Evolutionary conservation across 106 monocot species (phyloP).

Genomic region (Narthecium ossifragum): DNA sequence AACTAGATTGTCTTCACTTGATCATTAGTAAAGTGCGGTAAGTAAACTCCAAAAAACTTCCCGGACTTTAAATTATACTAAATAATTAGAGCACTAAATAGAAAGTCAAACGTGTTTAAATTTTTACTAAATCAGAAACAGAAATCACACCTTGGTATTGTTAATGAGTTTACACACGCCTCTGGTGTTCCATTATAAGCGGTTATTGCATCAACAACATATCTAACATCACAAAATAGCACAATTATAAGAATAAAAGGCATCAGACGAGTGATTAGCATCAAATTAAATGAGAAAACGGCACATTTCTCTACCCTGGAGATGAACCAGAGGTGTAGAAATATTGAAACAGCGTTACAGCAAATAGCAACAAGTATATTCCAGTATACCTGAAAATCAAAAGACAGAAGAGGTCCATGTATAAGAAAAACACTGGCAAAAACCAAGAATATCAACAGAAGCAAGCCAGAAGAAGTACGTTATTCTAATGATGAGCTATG

Average conservation of each 20-base stretch:
- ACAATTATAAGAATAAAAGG: background rate
- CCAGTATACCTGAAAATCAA: conserved; percentile 53
- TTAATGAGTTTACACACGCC: conserved; percentile 24
- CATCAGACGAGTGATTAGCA: background rate
- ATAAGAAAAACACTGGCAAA: background rate
- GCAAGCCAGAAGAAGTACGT: no score
- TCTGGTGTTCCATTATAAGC: conserved; percentile 30
- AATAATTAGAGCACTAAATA: background rate
- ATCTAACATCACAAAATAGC: conserved; percentile 26
- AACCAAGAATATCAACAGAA: no score
- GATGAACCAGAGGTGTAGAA: conserved; percentile 67
- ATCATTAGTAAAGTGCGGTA: conserved; percentile 43
- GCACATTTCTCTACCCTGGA: conserved; percentile 57
- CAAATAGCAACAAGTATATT: conserved; percentile 41
- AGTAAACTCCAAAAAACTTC: conserved; percentile 10
- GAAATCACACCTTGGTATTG: conserved; percentile 49
- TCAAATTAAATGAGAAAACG: background rate
- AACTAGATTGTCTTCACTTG: conserved; percentile 90
- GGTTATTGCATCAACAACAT: conserved; percentile 72
- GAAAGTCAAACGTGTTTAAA: background rate
- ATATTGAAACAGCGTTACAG: conserved; percentile 65
- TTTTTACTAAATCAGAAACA: background rate
- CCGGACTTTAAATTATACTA: background rate
- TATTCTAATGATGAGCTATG: no score
- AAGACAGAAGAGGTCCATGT: background rate